Percentiles rank a stretch among this genome's conserved stretches.
Evolutionary conservation across 108 stramenopile species (phyloP).

Genomic region (Nitzschia inconspicua): DNA sequence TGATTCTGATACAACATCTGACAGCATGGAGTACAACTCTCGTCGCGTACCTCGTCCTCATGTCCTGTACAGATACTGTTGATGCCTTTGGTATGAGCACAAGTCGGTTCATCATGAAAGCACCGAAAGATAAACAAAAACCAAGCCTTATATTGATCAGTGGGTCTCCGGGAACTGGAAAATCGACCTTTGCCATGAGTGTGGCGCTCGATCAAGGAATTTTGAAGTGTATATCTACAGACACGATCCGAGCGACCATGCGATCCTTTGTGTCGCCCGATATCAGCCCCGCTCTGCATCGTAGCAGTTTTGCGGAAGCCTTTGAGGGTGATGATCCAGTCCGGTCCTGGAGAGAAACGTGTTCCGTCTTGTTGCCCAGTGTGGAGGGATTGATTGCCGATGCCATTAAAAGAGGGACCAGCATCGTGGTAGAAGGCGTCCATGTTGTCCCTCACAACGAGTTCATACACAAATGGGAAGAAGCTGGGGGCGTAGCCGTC

Average conservation of each 20-base stretch:
- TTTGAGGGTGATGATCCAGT: slow-evolving; percentile 55
- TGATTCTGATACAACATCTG: too few relatives aligned
- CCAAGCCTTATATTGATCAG: slow-evolving; percentile 52
- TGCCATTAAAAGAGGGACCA: slow-evolving; percentile 44
- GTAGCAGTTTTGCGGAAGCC: slow-evolving; percentile 49
- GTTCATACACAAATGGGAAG: slow-evolving; percentile 45
- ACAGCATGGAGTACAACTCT: too few relatives aligned
- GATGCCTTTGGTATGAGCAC: too few relatives aligned
- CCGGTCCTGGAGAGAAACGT: slow-evolving; percentile 58
- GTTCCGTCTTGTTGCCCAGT: slow-evolving; percentile 39
- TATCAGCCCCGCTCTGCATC: slow-evolving; percentile 59
- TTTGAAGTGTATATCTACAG: slow-evolving; percentile 61
- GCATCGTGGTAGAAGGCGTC: slow-evolving; percentile 66
- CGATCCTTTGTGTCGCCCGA: slow-evolving; percentile 43
- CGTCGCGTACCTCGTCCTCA: too few relatives aligned
- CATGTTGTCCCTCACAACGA: slow-evolving; percentile 40
- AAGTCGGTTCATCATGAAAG: too few relatives aligned
- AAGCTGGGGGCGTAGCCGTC: slow-evolving; percentile 44
- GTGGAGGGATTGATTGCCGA: slow-evolving; percentile 57
- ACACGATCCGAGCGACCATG: slow-evolving; percentile 60
- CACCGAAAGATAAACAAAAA: too few relatives aligned
- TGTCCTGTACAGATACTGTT: too few relatives aligned
- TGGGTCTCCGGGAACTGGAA: slow-evolving; percentile 53
- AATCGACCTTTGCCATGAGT: slow-evolving; percentile 61
- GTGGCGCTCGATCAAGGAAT: slow-evolving; percentile 64